Percentiles rank a stretch among this genome's conserved stretches.
Conservation (phyloP, 495 filamentous ascomycete genomes). For the Talaromyces proteolyticus region DNA sequence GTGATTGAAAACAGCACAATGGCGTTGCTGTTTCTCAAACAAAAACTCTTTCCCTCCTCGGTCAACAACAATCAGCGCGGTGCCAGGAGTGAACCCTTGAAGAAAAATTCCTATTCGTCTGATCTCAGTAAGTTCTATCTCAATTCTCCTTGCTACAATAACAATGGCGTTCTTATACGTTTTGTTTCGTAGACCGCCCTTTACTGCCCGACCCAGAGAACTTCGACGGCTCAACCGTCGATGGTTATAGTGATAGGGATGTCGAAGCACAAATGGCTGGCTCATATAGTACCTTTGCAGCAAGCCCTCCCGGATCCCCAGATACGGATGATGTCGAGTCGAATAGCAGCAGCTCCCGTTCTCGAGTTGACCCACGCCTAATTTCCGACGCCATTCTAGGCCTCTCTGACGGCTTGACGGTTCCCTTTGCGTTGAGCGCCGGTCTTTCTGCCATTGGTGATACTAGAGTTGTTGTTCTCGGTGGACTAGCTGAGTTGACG, state of each 20-base stretch:
- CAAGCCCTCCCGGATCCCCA: constrained; percentile 12
- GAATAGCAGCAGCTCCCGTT: constrained; percentile 21
- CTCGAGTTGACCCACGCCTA: constrained; percentile 43
- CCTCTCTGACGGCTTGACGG: constrained; percentile 58
- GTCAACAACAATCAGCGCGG: not conserved
- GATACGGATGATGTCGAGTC: constrained; percentile 14
- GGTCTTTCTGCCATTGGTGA: constrained; percentile 51
- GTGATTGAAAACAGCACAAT: constrained; percentile 12
- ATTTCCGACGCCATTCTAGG: constrained; percentile 53
- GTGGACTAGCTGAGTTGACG: constrained; percentile 62
- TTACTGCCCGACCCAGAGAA: constrained; percentile 27
- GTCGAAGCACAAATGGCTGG: constrained; percentile 28
- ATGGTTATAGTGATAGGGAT: constrained; percentile 22
- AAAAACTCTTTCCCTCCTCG: constrained; percentile 30
- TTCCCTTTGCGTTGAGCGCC: constrained; percentile 60
- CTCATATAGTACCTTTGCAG: constrained; percentile 35
- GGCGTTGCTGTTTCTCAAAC: constrained; percentile 38
- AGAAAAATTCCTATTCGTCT: constrained; percentile 9
- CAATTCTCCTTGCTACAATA: not conserved
- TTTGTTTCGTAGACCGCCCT: constrained; percentile 22
- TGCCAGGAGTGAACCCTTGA: not conserved
- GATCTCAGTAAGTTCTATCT: constrained; percentile 14
- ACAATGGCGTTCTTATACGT: not conserved
- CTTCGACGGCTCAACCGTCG: constrained; percentile 14
- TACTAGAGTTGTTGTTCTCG: constrained; percentile 59